Conservation (phyloP, 495 filamentous ascomycete genomes). For the Podospora sp. region DNA sequence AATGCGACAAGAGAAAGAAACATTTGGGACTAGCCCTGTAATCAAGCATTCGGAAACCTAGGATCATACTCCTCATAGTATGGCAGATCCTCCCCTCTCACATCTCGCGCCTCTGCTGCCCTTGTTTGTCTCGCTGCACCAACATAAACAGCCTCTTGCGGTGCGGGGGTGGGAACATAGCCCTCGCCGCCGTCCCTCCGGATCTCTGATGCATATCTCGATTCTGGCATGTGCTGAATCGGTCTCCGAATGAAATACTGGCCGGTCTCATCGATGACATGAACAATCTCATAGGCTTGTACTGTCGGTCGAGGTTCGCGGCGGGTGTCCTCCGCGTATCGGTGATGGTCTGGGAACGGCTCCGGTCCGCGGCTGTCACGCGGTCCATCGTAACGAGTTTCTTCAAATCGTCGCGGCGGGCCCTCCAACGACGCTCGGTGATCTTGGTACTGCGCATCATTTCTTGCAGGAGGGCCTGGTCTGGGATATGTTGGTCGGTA, state of each 20-base stretch:
- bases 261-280: slow-evolving; percentile 46
- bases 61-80: slow-evolving; percentile 50
- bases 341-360: slow-evolving; percentile 39
- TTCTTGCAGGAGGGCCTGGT: background rate
- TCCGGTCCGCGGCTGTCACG: slow-evolving; percentile 23
- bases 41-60: slow-evolving; percentile 29
- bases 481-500: background rate
- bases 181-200: slow-evolving; percentile 11
- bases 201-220: slow-evolving; percentile 24
- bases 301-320: slow-evolving; percentile 33
- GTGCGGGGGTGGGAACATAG: slow-evolving; percentile 2
- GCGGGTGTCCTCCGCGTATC: slow-evolving; percentile 34
- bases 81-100: slow-evolving; percentile 1
- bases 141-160: slow-evolving; percentile 17
- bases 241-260: slow-evolving; percentile 51
- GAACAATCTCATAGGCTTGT: slow-evolving; percentile 48
- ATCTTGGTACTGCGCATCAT: background rate
- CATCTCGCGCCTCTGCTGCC: background rate
- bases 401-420: background rate
- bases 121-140: background rate
- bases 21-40: background rate
- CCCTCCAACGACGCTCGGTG: background rate
- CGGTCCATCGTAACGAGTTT: slow-evolving; percentile 23
- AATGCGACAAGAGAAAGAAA: background rate
- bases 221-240: slow-evolving; percentile 36